These are phyloP conservation scores for Diaporthe ilicicola DNA, from an alignment of 2,329 filamentous ascomycete species.

Conservation along the genomic window DNA sequence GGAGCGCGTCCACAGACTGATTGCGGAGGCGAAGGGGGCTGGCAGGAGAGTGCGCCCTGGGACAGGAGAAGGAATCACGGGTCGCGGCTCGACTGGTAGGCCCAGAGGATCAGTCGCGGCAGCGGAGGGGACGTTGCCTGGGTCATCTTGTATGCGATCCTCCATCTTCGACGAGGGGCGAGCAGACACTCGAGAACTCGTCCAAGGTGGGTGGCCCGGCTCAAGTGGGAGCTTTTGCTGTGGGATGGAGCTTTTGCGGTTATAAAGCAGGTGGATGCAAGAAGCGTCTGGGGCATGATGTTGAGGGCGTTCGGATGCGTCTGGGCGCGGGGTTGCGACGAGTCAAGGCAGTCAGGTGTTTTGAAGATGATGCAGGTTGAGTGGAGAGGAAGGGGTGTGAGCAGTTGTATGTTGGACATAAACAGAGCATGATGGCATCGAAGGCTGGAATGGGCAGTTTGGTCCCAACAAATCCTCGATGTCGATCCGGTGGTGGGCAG, in stretches of 20 bases:
- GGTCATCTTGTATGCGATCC: slow-evolving; percentile 2
- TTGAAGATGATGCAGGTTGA: not conserved
- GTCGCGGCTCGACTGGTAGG: slow-evolving; percentile 8
- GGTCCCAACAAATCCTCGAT: slow-evolving; percentile 16
- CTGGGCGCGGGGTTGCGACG: not conserved
- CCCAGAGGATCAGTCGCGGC: not conserved
- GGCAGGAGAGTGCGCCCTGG: slow-evolving; percentile 63
- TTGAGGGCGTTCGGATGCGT: not conserved
- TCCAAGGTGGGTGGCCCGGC: not conserved
- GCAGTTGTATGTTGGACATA: not conserved
- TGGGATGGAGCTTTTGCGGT: not conserved
- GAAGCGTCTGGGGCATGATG: not conserved
- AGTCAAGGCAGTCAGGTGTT: not conserved
- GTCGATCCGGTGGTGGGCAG: not conserved
- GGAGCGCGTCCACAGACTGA: slow-evolving; percentile 69
- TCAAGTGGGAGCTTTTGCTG: slow-evolving; percentile 7
- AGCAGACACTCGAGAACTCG: slow-evolving; percentile 7
- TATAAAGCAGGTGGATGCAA: not conserved
- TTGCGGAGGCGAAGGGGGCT: slow-evolving; percentile 61
- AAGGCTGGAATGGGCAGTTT: slow-evolving; percentile 19
- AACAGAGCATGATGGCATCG: slow-evolving; percentile 18
- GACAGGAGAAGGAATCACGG: slow-evolving; percentile 28
- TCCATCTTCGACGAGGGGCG: slow-evolving; percentile 9
- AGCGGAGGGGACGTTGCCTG: not conserved
- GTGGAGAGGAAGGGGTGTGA: slow-evolving; percentile 11